Evolutionary conservation across 345 rosid species (phyloP), one percentile per base, ranked within the genome.

Genomic region (Ceriops tagal): DNA sequence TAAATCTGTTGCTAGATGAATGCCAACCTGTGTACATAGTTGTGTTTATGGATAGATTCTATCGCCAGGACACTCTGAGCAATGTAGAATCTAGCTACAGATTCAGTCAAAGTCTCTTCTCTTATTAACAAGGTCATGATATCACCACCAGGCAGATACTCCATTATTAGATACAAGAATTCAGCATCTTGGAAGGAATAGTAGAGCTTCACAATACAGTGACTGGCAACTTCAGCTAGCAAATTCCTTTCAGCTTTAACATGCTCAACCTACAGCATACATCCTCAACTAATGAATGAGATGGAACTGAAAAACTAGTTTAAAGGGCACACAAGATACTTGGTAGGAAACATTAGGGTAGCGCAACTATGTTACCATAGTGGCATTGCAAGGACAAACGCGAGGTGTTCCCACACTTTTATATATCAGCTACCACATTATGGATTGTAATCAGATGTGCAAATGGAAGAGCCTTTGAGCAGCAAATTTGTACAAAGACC

Each of bases 141-240:
- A 73, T 93, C 98, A 64, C 97, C 98, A 75, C 98, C 97, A 74
- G 97, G 92, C 62, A 93, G 79, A 83, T 91, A 93, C 81, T 91
- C 98, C 98, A 91, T 91, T 52, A 93, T 88, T 53, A 93, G 78
- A 76, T 93, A 93, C 73, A 91, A 82, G 78, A 83, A 82, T 58
- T 93, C 96, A 21, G 81, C 75, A 71, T 93, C 97, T 84, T 93
- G 98, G 71, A 93, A 93, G 21, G 97, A 91, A 59, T 86, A 91
- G 79, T 78, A 91, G 70, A 93, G 98, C 81, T 93, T 93, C 75
- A 93, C 98, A 76, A 89, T 91, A 80, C 79, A 91, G 75, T 88
- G 88, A 84, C 93, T 85, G 69, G 83, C 92, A 73, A 93, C 97
- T 84, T 91, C 98, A 16, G 97, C 98, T 31, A 91, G 93, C 85